A percentile compares a stretch with the other conserved stretches of the same genome.
These are phyloP conservation scores for Penicillium sp. DNA, from an alignment of 2,329 filamentous ascomycete genomes.

Conservation along the genomic window DNA sequence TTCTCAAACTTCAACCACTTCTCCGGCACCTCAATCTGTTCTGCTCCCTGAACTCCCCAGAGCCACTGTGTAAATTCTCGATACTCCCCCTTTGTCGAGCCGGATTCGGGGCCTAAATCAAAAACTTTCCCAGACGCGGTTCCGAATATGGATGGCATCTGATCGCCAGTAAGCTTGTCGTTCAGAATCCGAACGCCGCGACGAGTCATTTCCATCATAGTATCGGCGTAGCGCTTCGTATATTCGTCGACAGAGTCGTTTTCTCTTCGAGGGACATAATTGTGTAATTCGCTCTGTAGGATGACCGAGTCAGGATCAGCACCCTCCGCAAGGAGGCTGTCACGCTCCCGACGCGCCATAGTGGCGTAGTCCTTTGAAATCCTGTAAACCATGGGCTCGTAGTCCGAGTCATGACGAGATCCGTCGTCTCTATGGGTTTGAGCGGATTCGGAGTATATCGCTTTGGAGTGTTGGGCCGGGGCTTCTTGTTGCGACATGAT, in stretches of 20 bases:
- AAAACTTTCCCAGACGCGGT: neutral
- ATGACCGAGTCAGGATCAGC: neutral
- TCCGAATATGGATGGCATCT: neutral
- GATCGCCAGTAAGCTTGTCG: neutral
- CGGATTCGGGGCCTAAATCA: neutral
- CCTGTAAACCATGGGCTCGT: neutral
- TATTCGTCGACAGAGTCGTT: neutral
- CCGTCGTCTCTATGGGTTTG: neutral
- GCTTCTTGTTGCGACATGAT: neutral
- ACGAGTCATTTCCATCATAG: neutral
- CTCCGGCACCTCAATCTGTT: neutral
- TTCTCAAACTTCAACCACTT: slow-evolving; percentile 1
- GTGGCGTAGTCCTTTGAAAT: neutral
- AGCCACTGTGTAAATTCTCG: neutral
- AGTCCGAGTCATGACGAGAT: neutral
- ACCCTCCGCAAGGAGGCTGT: neutral
- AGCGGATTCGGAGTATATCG: neutral
- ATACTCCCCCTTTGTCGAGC: neutral
- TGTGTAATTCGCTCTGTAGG: neutral
- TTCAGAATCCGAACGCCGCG: neutral
- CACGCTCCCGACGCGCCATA: neutral
- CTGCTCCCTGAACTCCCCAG: neutral
- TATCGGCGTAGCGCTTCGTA: neutral
- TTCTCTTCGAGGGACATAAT: neutral
- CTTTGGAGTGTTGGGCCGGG: neutral